Conservation (phyloP, 768 basidiomycete species). For the Podaxis carcinomalis region DNA sequence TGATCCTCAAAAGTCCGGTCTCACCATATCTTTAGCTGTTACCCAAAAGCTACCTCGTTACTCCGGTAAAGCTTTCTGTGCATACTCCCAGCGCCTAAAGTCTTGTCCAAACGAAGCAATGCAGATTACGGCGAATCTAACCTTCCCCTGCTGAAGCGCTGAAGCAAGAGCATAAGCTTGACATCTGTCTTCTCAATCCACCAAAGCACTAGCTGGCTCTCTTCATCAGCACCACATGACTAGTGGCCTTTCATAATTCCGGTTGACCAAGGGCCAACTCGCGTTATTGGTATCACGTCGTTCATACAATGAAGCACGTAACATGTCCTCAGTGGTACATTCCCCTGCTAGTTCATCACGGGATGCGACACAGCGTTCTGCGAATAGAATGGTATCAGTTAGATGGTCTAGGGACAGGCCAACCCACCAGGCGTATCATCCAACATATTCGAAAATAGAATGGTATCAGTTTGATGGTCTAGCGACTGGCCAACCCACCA, state of each 20-base stretch:
- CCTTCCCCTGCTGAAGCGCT: slow-evolving; percentile 7
- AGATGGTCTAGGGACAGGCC: too few relatives aligned
- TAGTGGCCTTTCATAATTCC: not conserved
- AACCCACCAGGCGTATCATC: too few relatives aligned
- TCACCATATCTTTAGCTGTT: not conserved
- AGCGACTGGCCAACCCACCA: too few relatives aligned
- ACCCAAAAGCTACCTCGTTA: not conserved
- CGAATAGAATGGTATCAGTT: too few relatives aligned
- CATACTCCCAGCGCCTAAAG: slow-evolving; percentile 4
- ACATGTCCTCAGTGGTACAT: too few relatives aligned
- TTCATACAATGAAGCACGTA: not conserved
- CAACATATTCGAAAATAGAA: too few relatives aligned
- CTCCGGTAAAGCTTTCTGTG: not conserved
- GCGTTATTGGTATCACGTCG: not conserved
- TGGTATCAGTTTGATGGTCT: too few relatives aligned
- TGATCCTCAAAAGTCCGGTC: not conserved
- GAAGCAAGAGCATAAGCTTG: slow-evolving; percentile 10
- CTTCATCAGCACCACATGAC: not conserved
- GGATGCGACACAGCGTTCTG: too few relatives aligned
- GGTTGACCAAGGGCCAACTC: not conserved
- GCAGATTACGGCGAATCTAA: slow-evolving; percentile 10
- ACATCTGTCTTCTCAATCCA: slow-evolving; percentile 1
- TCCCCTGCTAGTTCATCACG: too few relatives aligned
- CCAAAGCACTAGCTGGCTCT: not conserved
- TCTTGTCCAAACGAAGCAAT: slow-evolving; percentile 2